Percentiles rank a stretch among this genome's conserved stretches.
Evolutionary conservation across 805 yeast species (phyloP).

Genomic region (Kuraishia borneana): DNA sequence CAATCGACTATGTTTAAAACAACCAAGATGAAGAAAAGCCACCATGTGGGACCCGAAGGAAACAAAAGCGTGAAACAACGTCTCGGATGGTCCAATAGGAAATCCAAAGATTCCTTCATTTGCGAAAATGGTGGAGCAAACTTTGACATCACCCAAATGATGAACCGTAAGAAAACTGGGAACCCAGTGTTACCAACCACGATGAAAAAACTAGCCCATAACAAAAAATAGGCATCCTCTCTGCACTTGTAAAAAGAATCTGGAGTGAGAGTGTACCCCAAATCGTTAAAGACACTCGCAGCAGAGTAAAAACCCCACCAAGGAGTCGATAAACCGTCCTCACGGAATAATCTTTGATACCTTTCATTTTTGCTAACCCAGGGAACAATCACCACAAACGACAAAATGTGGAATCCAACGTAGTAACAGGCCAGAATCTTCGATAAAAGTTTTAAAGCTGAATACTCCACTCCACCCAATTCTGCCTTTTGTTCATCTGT

Average conservation of each 20-base stretch:
- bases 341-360: constrained; percentile 32
- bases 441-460: constrained; percentile 72
- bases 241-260: constrained; percentile 67
- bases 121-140: constrained; percentile 55
- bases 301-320: constrained; percentile 95
- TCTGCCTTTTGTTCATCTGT: constrained; percentile 84
- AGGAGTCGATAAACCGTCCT: constrained; percentile 55
- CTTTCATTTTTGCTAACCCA: constrained; percentile 39
- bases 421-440: constrained; percentile 57
- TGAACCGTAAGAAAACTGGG: constrained; percentile 70
- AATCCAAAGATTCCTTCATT: constrained; percentile 67
- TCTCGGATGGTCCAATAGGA: constrained; percentile 89
- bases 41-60: constrained; percentile 92
- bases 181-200: constrained; percentile 93
- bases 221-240: constrained; percentile 49
- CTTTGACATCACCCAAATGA: constrained; percentile 72
- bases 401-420: constrained; percentile 61
- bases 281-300: constrained; percentile 71
- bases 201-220: constrained; percentile 58
- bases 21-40: constrained; percentile 71
- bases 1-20: constrained; percentile 68
- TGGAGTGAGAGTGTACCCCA: constrained; percentile 75
- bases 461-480: constrained; percentile 93
- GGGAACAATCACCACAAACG: constrained; percentile 41
- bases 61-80: constrained; percentile 90